These are phyloP conservation scores for Lyophyllum decastes DNA, from an alignment of 768 basidiomycete species.

Conservation along the genomic window DNA sequence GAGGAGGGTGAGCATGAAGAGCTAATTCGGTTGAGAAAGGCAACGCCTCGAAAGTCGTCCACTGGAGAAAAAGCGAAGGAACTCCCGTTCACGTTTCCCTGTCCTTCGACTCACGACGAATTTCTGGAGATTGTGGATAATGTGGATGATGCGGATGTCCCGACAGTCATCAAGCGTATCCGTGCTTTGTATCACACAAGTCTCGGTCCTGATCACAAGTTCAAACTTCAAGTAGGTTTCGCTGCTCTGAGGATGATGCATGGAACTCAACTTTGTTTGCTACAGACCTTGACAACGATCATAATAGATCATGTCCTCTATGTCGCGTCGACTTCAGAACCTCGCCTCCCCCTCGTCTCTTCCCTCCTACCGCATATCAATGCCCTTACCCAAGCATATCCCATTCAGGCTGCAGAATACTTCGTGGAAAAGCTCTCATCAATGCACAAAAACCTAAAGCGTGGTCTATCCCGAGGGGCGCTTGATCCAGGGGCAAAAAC, in stretches of 20 bases:
- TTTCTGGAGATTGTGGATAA: conserved; percentile 81
- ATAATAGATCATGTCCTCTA: conserved; percentile 89
- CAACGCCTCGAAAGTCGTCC: conserved; percentile 23
- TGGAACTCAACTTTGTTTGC: neutral
- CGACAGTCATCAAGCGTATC: conserved; percentile 86
- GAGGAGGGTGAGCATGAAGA: conserved; percentile 49
- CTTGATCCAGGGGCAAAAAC: conserved; percentile 66
- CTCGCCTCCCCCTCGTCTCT: conserved; percentile 61
- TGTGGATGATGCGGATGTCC: conserved; percentile 71
- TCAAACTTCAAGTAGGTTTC: conserved; percentile 78
- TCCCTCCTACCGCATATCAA: conserved; percentile 77
- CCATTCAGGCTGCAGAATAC: conserved; percentile 73
- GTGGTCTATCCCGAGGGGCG: conserved; percentile 75
- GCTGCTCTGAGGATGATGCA: neutral
- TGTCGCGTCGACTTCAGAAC: conserved; percentile 62
- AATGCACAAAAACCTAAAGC: conserved; percentile 93
- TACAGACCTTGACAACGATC: conserved; percentile 69
- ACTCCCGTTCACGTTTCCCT: conserved; percentile 91
- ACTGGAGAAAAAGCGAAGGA: conserved; percentile 45
- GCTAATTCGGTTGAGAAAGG: conserved; percentile 32
- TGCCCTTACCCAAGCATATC: conserved; percentile 78
- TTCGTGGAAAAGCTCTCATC: conserved; percentile 81
- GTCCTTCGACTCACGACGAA: conserved; percentile 84
- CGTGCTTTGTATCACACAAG: conserved; percentile 91
- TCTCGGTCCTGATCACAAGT: conserved; percentile 88